These are phyloP conservation scores for Cymbopogon citratus DNA, from an alignment of 176 grass and related monocot genomes.

Conservation along the genomic window DNA sequence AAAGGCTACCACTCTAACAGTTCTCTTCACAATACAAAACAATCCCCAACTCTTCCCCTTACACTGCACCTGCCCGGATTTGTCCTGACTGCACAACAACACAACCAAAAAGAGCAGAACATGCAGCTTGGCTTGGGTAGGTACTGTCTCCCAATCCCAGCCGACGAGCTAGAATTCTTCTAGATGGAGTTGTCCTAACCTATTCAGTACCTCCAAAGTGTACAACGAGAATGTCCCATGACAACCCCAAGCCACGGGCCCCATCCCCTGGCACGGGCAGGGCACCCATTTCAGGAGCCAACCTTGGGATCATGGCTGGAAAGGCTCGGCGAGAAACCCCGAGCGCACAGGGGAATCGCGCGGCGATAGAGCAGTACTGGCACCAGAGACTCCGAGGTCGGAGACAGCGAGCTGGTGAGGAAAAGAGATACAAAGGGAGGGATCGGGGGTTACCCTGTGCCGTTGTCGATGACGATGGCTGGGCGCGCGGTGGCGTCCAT, in stretches of 20 bases:
- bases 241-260: background rate
- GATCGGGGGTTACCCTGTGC: conserved; percentile 53
- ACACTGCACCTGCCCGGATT: background rate
- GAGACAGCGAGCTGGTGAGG: background rate
- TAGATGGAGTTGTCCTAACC: too few species aligned
- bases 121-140: background rate
- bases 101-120: background rate
- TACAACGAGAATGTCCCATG: background rate
- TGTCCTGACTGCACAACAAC: too few species aligned
- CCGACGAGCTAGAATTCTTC: background rate
- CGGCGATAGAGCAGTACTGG: background rate
- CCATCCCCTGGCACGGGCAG: too few species aligned
- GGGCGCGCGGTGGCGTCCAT: conserved; percentile 84
- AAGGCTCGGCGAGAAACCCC: background rate
- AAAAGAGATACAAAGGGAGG: background rate
- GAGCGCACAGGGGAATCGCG: background rate
- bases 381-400: background rate
- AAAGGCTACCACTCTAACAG: background rate
- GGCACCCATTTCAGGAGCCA: background rate
- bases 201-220: background rate
- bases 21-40: background rate
- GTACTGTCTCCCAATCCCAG: background rate
- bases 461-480: conserved; percentile 96
- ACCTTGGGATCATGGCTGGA: background rate
- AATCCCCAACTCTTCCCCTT: background rate